Conservation (phyloP, 805 yeast genomes). For the Cyberlindnera suaveolens region DNA sequence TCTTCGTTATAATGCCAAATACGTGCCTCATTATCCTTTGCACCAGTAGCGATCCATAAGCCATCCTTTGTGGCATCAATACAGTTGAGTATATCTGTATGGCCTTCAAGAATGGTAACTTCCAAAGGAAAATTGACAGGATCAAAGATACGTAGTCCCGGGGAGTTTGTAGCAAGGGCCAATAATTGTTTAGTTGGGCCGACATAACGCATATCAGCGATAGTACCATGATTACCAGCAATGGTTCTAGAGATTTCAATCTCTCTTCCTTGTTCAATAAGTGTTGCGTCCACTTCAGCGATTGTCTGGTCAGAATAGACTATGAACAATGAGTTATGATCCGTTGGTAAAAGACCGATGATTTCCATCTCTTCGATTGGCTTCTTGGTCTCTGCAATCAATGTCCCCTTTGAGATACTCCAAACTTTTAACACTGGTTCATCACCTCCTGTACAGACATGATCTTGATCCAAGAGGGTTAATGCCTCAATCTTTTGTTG, state of each 20-base stretch:
- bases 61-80: constrained; percentile 79
- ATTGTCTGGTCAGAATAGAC: constrained; percentile 85
- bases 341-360: constrained; percentile 46
- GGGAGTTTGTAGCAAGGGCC: constrained; percentile 92
- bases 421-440: constrained; percentile 63
- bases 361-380: constrained; percentile 74
- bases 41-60: constrained; percentile 83
- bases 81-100: constrained; percentile 76
- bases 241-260: constrained; percentile 48
- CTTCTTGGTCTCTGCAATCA: constrained; percentile 31
- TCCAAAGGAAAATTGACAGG: constrained; percentile 51
- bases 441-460: constrained; percentile 80
- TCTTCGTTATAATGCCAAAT: constrained; percentile 66
- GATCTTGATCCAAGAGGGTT: constrained; percentile 62
- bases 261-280: constrained; percentile 23
- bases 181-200: constrained; percentile 53
- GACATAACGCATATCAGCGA: constrained; percentile 79
- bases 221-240: constrained; percentile 94
- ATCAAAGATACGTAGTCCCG: constrained; percentile 72
- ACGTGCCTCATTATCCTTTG: constrained; percentile 81
- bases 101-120: constrained; percentile 68
- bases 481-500: constrained; percentile 67
- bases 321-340: constrained; percentile 35
- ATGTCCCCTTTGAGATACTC: constrained; percentile 53
- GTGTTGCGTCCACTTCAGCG: constrained; percentile 36